Percentiles rank a stretch among this genome's conserved stretches.
Conservation (phyloP, 106 monocot genomes). For the Allium cepa region DNA sequence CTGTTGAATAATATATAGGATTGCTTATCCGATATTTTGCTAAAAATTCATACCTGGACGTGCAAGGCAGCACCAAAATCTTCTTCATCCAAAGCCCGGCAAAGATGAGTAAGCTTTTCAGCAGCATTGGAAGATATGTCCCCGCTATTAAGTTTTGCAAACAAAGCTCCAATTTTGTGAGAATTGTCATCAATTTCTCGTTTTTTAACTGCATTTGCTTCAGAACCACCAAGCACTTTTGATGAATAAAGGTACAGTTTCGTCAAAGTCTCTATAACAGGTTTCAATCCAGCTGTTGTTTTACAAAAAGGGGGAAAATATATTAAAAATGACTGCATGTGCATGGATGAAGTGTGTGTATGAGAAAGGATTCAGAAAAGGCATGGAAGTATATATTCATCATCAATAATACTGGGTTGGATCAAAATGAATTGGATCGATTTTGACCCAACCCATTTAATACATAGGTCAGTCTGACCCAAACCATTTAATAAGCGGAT, state of each 20-base stretch:
- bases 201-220: constrained; percentile 71
- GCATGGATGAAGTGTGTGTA: not conserved
- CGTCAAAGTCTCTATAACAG: constrained; percentile 77
- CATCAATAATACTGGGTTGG: too few species aligned
- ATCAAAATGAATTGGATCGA: too few species aligned
- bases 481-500: too few species aligned
- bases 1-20: too few species aligned
- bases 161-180: constrained; percentile 77
- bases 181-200: constrained; percentile 97
- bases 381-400: too few species aligned
- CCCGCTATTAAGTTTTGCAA: constrained; percentile 73
- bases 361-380: not conserved
- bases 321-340: not conserved
- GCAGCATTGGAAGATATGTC: constrained; percentile 90
- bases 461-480: too few species aligned
- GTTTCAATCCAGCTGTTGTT: constrained; percentile 72
- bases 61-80: constrained; percentile 79
- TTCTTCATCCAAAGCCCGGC: constrained; percentile 58
- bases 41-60: constrained; percentile 57
- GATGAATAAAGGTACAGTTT: constrained; percentile 81
- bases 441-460: too few species aligned
- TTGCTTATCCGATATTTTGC: not conserved
- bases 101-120: constrained; percentile 78
- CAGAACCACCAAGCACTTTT: constrained; percentile 71
- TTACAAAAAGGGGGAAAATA: constrained; percentile 3